Percentiles rank a stretch among this genome's conserved stretches.
Evolutionary conservation across 495 filamentous ascomycete genomes (phyloP).

Genomic region (Chaetomium fimeti): DNA sequence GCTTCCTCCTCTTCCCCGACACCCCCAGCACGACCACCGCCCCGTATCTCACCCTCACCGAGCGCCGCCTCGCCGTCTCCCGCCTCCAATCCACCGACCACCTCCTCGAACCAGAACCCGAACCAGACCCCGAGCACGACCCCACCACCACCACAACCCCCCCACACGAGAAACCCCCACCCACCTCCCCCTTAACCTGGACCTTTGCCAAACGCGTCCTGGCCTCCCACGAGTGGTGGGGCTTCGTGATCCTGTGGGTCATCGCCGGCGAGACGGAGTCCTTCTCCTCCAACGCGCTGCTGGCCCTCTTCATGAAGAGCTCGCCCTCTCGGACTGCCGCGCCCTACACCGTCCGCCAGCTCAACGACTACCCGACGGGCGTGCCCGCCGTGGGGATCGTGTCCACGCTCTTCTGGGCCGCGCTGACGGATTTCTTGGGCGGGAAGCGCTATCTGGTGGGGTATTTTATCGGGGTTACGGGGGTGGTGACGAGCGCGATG

Average conservation of each 20-base stretch:
- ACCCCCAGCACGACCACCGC: conserved; percentile 56
- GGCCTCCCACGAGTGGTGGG: conserved; percentile 50
- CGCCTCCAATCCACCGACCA: conserved; percentile 23
- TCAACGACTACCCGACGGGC: conserved; percentile 54
- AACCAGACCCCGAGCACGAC: conserved; percentile 22
- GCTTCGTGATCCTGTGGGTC: conserved; percentile 54
- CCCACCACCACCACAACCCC: not conserved
- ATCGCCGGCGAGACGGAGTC: conserved; percentile 54
- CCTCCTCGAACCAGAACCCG: not conserved
- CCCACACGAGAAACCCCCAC: not conserved
- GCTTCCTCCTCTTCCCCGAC: conserved; percentile 60
- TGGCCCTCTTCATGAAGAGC: conserved; percentile 48
- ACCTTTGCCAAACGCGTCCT: conserved; percentile 45
- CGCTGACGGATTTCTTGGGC: conserved; percentile 52
- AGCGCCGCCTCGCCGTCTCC: conserved; percentile 48
- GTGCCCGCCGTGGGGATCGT: conserved; percentile 54
- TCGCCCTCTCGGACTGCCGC: conserved; percentile 7
- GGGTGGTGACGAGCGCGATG: conserved; percentile 47
- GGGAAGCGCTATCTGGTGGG: conserved; percentile 54
- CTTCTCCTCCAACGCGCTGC: conserved; percentile 49
- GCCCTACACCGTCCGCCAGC: conserved; percentile 46
- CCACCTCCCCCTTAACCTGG: conserved; percentile 32
- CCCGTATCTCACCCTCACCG: conserved; percentile 47
- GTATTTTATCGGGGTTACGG: conserved; percentile 54
- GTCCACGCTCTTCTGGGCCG: conserved; percentile 57